Conservation (phyloP, 2,329 filamentous ascomycete species). For the Tolypocladium inflatum region DNA sequence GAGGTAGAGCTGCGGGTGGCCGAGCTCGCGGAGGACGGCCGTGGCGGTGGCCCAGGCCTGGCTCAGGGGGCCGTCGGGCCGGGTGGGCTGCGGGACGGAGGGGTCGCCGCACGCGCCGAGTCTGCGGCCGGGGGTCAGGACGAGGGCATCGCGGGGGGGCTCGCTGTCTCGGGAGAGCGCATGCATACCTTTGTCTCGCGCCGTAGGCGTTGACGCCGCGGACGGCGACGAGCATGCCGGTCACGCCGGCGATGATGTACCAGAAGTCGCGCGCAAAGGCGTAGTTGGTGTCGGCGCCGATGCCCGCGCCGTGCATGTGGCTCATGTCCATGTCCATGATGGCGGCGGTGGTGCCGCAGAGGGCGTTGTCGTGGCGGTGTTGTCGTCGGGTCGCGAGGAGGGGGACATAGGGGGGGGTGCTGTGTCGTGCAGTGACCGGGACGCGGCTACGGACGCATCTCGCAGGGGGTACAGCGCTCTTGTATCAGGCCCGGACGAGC, state of each 20-base stretch:
- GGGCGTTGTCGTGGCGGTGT: background rate
- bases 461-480: background rate
- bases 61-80: conserved; percentile 33
- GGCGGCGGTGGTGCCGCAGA: background rate
- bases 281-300: conserved; percentile 35
- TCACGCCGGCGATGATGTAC: conserved; percentile 45
- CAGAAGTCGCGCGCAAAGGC: conserved; percentile 46
- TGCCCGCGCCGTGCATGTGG: conserved; percentile 21
- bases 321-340: conserved; percentile 23
- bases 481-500: background rate
- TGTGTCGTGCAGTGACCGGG: background rate
- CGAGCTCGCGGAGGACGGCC: conserved; percentile 44
- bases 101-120: conserved; percentile 33
- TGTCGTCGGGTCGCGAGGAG: background rate
- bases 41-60: conserved; percentile 51
- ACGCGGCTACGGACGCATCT: background rate
- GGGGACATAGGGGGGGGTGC: background rate
- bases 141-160: background rate
- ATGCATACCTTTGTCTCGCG: conserved; percentile 31
- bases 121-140: conserved; percentile 20
- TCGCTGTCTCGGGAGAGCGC: no score
- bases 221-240: conserved; percentile 30
- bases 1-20: conserved; percentile 45
- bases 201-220: conserved; percentile 35
- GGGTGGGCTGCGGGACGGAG: conserved; percentile 40